Evolutionary conservation across 1,284 basidiomycete genomes (phyloP).

Genomic region (Puccinia hordei): DNA sequence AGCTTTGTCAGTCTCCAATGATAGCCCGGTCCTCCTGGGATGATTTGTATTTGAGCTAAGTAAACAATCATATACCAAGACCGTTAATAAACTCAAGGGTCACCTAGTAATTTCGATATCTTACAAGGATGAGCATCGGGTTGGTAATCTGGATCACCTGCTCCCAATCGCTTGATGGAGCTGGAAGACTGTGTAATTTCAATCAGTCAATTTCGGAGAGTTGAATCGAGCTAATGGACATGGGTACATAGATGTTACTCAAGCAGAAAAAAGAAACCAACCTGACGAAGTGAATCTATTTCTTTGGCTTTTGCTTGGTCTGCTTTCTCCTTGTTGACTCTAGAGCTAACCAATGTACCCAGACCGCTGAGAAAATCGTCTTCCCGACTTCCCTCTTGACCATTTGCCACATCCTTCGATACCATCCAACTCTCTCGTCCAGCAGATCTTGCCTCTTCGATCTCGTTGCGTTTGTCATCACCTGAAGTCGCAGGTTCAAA

Average conservation of each 20-base stretch:
- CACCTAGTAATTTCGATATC: not conserved
- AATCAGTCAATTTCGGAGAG: no score
- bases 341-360: constrained; percentile 13
- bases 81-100: not conserved
- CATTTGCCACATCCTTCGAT: not conserved
- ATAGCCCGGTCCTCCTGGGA: constrained; percentile 45
- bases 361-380: constrained; percentile 3
- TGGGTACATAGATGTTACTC: no score
- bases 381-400: not conserved
- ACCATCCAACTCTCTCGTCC: constrained; percentile 17
- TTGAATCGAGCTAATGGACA: not conserved
- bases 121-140: constrained; percentile 29
- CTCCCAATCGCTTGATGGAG: constrained; percentile 45
- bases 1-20: constrained; percentile 49
- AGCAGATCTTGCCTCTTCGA: not conserved
- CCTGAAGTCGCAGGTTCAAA: not conserved
- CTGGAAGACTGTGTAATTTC: constrained; percentile 27
- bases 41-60: constrained; percentile 17
- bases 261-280: not conserved
- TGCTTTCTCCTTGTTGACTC: constrained; percentile 26
- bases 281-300: not conserved
- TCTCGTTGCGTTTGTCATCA: not conserved
- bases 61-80: not conserved
- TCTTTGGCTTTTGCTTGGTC: not conserved
- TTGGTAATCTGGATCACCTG: constrained; percentile 42